Evolutionary conservation across 1,284 basidiomycete genomes (phyloP).

Genomic region (Tilletia walkeri): DNA sequence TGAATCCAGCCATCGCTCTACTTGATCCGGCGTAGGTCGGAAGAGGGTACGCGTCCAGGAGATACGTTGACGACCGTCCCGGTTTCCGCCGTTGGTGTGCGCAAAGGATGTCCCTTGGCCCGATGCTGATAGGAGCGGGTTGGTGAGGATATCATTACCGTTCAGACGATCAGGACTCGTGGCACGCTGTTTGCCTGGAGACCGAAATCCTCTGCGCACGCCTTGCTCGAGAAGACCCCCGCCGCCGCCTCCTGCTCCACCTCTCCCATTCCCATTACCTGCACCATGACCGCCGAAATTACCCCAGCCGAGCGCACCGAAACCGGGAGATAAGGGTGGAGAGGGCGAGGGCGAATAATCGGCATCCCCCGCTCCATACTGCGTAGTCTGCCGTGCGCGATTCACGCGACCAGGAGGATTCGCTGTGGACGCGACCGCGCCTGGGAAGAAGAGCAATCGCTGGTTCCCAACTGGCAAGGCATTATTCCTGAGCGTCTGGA

Average conservation of each 20-base stretch:
- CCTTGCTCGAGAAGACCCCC: neutral
- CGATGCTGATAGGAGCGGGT: neutral
- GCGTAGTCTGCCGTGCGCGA: neutral
- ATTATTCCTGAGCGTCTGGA: slow-evolving; percentile 12
- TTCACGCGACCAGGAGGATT: neutral
- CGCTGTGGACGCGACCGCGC: neutral
- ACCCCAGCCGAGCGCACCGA: slow-evolving; percentile 3
- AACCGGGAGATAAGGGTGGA: neutral
- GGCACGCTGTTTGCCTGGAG: neutral
- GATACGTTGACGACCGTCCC: neutral
- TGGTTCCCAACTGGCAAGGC: slow-evolving; percentile 4
- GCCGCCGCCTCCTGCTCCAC: too few species aligned
- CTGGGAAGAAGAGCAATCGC: slow-evolving; percentile 7
- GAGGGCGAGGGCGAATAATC: slow-evolving; percentile 10
- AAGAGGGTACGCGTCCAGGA: slow-evolving; percentile 45
- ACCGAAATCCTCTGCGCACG: neutral
- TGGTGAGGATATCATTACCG: neutral
- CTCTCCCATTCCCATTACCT: too few species aligned
- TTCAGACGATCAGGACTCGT: neutral
- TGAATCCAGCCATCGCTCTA: slow-evolving; percentile 59
- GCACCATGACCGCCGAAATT: neutral
- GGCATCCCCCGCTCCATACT: slow-evolving; percentile 6
- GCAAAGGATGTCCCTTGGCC: neutral
- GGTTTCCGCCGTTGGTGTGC: neutral
- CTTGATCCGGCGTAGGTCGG: slow-evolving; percentile 57